Evolutionary conservation across 805 yeast genomes (phyloP), one percentile per base, ranked within the genome.

Genomic region (Candida mattraensis): DNA sequence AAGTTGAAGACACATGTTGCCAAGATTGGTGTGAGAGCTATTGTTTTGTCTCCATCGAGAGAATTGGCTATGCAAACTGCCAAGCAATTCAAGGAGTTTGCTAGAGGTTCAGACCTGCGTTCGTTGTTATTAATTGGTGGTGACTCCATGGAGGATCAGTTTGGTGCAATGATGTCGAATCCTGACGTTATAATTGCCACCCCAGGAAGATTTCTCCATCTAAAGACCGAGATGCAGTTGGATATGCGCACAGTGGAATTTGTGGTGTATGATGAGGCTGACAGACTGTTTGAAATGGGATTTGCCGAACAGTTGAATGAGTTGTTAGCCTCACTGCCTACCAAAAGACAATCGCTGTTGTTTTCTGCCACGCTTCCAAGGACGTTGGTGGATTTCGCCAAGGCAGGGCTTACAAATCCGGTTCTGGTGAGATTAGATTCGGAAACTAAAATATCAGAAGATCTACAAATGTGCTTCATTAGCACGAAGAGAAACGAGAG

Each of bases 141-240:
- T 69, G 99, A 93, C 56, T 86, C 96, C n/a, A 67, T 93, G 53
- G 99, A 93, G 56, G 97, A 91, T 37, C 99, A 93, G 66, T 93
- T 93, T 58, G 71, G 85, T 15, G 78, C 86, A 58, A 87, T 93
- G 94, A 81, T 89, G 85, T 63, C 80, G 37, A 87, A 88, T 54
- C 99, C 99, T 0, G 99, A 93, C 66, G 80, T 94, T 22, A 74
- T 93, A 24, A 82, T 93, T 40, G 98, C 98, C 14, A 93, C 99
- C 0, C 99, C 99, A 0, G 99, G 99, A 60, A 76, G 99, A 62
- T 93, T 93, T 53, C 64, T 91, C 63, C 99, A 93, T 73, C 74
- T 93, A 57, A 87, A 91, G 60, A 89, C 91, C 18, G 99, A 93
- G 66, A 93, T 93, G 99, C 76, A 76, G 42, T 67, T 93, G 36